These are phyloP conservation scores for Silene uniflora DNA, from an alignment of 148 eudicot species.

Conservation along the genomic window DNA sequence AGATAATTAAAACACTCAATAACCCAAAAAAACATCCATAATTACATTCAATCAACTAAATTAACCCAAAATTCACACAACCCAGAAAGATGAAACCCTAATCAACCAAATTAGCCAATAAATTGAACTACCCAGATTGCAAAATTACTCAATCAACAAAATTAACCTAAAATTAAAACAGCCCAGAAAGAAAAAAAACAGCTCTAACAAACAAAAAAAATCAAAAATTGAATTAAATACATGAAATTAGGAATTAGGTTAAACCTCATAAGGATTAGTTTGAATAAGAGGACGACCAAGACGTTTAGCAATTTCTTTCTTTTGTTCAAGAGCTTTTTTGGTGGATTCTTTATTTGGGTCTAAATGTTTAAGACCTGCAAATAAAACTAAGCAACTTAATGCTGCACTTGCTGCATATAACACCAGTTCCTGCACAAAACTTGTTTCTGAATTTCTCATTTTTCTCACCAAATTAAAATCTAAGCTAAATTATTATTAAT, in stretches of 20 bases:
- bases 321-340: conserved; percentile 72
- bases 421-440: conserved; percentile 59
- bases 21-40: too few relatives aligned
- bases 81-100: background rate
- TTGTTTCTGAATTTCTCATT: conserved; percentile 50
- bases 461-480: background rate
- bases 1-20: too few relatives aligned
- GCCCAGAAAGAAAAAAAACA: conserved; percentile 7
- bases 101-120: background rate
- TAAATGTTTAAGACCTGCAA: conserved; percentile 58
- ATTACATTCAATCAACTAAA: too few relatives aligned
- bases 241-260: background rate
- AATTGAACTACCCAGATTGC: background rate
- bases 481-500: too few relatives aligned
- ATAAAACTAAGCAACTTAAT: conserved; percentile 64
- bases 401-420: conserved; percentile 97
- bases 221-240: background rate
- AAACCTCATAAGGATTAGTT: conserved; percentile 78
- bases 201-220: background rate
- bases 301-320: conserved; percentile 78
- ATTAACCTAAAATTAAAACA: conserved; percentile 7
- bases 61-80: background rate
- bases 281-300: conserved; percentile 81
- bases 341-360: conserved; percentile 90
- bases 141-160: background rate